Conservation (phyloP, 331 rosid genomes). For the Prunus yedoensis region DNA sequence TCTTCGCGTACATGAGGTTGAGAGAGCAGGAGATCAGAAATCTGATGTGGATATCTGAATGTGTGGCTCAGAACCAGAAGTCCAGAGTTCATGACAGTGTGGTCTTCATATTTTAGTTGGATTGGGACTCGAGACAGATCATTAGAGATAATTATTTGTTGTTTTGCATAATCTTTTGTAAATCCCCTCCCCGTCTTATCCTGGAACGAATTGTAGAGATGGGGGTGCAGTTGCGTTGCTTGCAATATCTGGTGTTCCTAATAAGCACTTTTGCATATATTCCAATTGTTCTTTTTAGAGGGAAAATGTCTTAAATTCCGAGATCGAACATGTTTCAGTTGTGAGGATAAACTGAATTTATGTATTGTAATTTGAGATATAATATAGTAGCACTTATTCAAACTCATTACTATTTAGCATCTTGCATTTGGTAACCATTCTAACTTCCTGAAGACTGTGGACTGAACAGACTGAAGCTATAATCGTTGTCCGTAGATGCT, state of each 20-base stretch:
- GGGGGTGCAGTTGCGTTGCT: slow-evolving; percentile 19
- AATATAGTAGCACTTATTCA: not conserved
- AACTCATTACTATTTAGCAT: no score
- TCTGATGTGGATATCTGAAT: slow-evolving; percentile 96
- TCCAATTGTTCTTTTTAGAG: slow-evolving; percentile 25
- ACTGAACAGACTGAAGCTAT: no score
- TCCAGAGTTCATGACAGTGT: slow-evolving; percentile 97
- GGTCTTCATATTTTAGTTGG: slow-evolving; percentile 81
- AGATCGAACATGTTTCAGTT: slow-evolving; percentile 21
- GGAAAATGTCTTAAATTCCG: slow-evolving; percentile 19
- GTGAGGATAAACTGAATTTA: slow-evolving; percentile 20
- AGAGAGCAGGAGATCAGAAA: slow-evolving; percentile 98
- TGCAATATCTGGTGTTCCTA: slow-evolving; percentile 32
- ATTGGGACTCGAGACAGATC: not conserved
- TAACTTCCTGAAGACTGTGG: no score
- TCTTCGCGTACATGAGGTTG: slow-evolving; percentile 96
- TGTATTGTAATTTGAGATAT: slow-evolving; percentile 22
- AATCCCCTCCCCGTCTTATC: slow-evolving; percentile 19
- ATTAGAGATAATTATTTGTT: slow-evolving; percentile 18
- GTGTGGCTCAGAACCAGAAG: slow-evolving; percentile 98
- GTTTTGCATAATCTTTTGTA: slow-evolving; percentile 39
- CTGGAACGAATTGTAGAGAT: slow-evolving; percentile 19
- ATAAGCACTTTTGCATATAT: slow-evolving; percentile 16
- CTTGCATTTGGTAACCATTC: no score
- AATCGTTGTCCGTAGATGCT: no score